Evolutionary conservation across 345 rosid genomes (phyloP).

Genomic region (Ceriops zippeliana): DNA sequence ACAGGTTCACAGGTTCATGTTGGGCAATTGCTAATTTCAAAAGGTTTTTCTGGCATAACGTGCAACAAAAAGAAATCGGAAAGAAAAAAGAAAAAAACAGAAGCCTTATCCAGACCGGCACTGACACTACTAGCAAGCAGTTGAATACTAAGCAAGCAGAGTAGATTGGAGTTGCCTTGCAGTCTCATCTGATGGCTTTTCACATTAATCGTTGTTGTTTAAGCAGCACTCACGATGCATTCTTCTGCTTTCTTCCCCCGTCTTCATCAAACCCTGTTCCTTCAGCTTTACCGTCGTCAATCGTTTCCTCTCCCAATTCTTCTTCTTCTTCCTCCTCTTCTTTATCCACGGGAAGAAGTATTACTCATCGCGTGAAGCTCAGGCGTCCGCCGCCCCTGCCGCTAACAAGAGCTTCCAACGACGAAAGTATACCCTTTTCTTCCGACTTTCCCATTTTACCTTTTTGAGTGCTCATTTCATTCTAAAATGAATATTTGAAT

Average conservation of each 20-base stretch:
- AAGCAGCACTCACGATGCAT: background rate
- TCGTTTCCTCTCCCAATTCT: constrained; percentile 1
- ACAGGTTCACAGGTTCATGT: too few species aligned
- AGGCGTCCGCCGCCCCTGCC: constrained; percentile 1
- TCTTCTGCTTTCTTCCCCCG: constrained; percentile 20
- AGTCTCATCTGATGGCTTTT: constrained; percentile 21
- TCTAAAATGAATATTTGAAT: background rate
- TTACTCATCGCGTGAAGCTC: constrained; percentile 23
- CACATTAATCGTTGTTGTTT: constrained; percentile 5
- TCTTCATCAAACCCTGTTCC: constrained; percentile 10
- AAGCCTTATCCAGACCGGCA: too few species aligned
- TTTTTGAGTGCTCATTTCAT: background rate
- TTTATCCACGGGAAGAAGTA: constrained; percentile 11
- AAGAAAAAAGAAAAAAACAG: background rate
- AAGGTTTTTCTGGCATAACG: too few species aligned
- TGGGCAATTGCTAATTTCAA: too few species aligned
- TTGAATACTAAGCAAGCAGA: too few species aligned
- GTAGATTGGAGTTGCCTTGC: too few species aligned
- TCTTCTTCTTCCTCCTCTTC: constrained; percentile 16
- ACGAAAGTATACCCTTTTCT: constrained; percentile 29
- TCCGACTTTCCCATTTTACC: too few species aligned
- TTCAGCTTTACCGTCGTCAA: constrained; percentile 2
- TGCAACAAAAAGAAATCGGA: background rate
- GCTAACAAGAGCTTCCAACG: constrained; percentile 36
- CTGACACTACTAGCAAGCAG: too few species aligned